Conservation (phyloP, 306 rosid species). For the Aeschynomene evenia region DNA sequence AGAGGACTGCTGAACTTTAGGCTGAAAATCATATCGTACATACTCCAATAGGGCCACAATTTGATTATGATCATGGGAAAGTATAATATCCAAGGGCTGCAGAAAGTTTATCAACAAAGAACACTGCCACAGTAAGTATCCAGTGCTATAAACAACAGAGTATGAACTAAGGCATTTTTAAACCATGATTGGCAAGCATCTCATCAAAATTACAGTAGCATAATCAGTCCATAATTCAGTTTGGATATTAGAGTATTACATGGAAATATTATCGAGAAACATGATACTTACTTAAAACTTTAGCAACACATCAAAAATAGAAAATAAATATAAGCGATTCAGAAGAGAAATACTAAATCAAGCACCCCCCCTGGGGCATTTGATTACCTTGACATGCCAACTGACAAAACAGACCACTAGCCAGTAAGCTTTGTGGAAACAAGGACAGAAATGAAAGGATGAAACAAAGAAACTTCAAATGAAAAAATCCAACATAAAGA, state of each 20-base stretch:
- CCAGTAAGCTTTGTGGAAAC: not conserved
- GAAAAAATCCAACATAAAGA: not conserved
- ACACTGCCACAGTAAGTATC: not conserved
- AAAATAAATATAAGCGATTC: not conserved
- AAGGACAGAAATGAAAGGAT: not conserved
- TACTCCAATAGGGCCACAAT: slow-evolving; percentile 87
- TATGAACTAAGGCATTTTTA: not conserved
- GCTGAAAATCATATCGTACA: slow-evolving; percentile 91
- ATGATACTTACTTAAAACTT: not conserved
- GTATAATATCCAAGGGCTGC: slow-evolving; percentile 96
- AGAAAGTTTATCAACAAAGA: slow-evolving; percentile 26
- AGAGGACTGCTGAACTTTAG: slow-evolving; percentile 82
- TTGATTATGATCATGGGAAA: slow-evolving; percentile 93
- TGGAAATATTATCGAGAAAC: not conserved
- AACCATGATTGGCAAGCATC: not conserved
- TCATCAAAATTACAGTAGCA: not conserved
- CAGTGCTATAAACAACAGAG: not conserved
- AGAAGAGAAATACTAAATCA: not conserved
- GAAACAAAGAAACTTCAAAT: slow-evolving; percentile 15
- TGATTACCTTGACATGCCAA: not conserved
- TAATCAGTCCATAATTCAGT: not conserved
- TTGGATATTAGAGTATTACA: not conserved
- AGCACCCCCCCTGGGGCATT: not conserved
- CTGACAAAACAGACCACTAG: not conserved
- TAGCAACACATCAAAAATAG: not conserved